Conservation (phyloP, 2,329 filamentous ascomycete species). For the Zymoseptoria tritici region DNA sequence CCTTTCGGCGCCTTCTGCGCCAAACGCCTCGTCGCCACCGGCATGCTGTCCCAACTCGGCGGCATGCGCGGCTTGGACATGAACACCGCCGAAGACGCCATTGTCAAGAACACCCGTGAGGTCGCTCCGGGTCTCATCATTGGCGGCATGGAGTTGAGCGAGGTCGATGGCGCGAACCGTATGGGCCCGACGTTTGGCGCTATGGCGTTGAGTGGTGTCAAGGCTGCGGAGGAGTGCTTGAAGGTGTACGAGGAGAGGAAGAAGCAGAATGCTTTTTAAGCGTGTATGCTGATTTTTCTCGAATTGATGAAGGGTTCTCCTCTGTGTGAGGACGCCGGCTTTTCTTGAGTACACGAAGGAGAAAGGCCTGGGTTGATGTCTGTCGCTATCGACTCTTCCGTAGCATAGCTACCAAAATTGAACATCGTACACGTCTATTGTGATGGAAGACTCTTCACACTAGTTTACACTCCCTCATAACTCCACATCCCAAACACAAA, state of each 20-base stretch:
- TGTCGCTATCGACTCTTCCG: too few relatives aligned
- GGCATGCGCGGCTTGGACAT: conserved; percentile 93
- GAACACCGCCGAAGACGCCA: conserved; percentile 84
- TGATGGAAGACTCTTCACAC: too few relatives aligned
- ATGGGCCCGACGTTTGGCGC: conserved; percentile 89
- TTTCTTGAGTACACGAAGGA: too few relatives aligned
- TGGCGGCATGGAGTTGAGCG: conserved; percentile 89
- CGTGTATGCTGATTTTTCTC: too few relatives aligned
- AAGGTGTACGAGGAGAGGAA: conserved; percentile 66
- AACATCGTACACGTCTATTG: too few relatives aligned
- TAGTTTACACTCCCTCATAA: background rate
- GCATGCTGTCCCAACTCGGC: conserved; percentile 71
- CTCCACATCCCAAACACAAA: conserved; percentile 55
- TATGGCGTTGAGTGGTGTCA: conserved; percentile 81
- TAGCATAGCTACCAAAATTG: too few relatives aligned
- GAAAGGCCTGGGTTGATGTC: too few relatives aligned
- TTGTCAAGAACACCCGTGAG: conserved; percentile 86
- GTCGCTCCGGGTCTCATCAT: conserved; percentile 81
- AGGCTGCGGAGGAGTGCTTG: conserved; percentile 82
- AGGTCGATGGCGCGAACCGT: conserved; percentile 64
- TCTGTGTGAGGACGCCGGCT: too few relatives aligned
- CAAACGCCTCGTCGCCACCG: conserved; percentile 87
- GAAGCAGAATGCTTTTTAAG: conserved; percentile 55
- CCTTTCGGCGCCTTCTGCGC: conserved; percentile 87
- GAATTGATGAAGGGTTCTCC: too few relatives aligned